These are phyloP conservation scores for Dunaliella primolecta DNA, from an alignment of 139 green algal genomes.

Conservation along the genomic window DNA sequence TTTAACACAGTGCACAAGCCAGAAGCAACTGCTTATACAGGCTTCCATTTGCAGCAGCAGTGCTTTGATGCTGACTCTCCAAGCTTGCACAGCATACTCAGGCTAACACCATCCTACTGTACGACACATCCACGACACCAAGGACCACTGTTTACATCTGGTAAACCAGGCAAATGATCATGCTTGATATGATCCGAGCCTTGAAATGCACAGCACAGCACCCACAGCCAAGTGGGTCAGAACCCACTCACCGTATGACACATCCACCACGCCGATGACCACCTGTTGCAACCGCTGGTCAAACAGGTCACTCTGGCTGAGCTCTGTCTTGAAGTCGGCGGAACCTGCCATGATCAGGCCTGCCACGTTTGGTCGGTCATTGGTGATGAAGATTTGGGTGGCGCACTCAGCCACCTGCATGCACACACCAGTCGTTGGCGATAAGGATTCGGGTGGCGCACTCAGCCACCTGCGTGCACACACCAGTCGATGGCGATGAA, in stretches of 20 bases:
- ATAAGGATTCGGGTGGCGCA: background rate
- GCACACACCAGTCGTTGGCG: background rate
- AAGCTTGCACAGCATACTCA: too few species aligned
- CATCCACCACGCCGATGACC: conserved; percentile 93
- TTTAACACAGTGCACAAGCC: too few species aligned
- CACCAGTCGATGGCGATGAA: conserved; percentile 90
- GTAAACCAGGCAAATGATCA: background rate
- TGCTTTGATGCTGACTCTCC: too few species aligned
- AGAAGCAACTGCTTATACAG: too few species aligned
- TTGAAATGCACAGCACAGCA: background rate
- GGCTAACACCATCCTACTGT: conserved; percentile 57
- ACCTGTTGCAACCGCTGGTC: conserved; percentile 86
- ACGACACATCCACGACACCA: conserved; percentile 89
- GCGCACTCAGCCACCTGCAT: conserved; percentile 78
- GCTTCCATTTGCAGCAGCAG: too few species aligned
- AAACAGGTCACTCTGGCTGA: conserved; percentile 94
- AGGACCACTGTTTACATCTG: conserved; percentile 44
- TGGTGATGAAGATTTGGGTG: conserved; percentile 92
- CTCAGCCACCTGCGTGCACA: too few species aligned
- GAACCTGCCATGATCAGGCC: conserved; percentile 92
- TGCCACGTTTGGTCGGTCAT: conserved; percentile 85
- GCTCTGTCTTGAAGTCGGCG: conserved; percentile 98
- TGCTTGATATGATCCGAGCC: too few species aligned
- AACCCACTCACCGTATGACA: conserved; percentile 85
- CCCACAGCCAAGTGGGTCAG: background rate